These are phyloP conservation scores for Diaporthe sp. DNA, from an alignment of 2,329 filamentous ascomycete genomes.

Conservation along the genomic window DNA sequence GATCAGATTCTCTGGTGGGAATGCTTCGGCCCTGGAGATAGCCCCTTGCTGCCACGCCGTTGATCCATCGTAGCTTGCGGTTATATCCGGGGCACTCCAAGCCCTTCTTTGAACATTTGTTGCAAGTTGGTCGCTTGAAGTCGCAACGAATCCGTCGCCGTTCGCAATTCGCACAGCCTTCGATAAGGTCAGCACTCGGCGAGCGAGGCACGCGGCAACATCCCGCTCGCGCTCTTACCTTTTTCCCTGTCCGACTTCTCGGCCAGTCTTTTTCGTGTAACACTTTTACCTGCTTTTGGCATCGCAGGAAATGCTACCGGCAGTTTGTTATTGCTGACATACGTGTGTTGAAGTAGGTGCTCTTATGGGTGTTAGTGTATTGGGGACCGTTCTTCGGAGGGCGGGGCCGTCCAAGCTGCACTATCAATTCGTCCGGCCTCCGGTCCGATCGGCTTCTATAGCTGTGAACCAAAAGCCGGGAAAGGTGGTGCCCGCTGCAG, in stretches of 20 bases:
- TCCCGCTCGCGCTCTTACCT: background rate
- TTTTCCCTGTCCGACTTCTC: background rate
- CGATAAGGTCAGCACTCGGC: background rate
- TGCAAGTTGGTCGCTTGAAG: background rate
- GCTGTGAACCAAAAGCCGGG: background rate
- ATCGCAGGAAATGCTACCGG: background rate
- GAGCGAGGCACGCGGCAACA: background rate
- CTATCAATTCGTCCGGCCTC: background rate
- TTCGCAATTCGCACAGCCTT: background rate
- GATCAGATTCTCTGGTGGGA: background rate
- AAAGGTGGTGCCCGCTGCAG: background rate
- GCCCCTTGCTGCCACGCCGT: background rate
- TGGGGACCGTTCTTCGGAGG: background rate
- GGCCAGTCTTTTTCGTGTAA: background rate
- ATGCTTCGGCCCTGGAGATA: background rate
- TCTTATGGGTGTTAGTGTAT: background rate
- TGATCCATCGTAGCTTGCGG: constrained; percentile 5
- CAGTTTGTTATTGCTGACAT: background rate
- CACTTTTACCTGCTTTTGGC: background rate
- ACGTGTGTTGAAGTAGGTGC: background rate
- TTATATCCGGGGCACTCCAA: constrained; percentile 1
- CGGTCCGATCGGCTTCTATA: background rate
- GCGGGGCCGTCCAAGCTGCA: background rate
- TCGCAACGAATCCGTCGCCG: constrained; percentile 12
- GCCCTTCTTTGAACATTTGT: constrained; percentile 9